Evolutionary conservation across 495 filamentous ascomycete species (phyloP), one percentile per base, ranked within the genome.

Genomic region (Hyaloscypha bicolor): DNA sequence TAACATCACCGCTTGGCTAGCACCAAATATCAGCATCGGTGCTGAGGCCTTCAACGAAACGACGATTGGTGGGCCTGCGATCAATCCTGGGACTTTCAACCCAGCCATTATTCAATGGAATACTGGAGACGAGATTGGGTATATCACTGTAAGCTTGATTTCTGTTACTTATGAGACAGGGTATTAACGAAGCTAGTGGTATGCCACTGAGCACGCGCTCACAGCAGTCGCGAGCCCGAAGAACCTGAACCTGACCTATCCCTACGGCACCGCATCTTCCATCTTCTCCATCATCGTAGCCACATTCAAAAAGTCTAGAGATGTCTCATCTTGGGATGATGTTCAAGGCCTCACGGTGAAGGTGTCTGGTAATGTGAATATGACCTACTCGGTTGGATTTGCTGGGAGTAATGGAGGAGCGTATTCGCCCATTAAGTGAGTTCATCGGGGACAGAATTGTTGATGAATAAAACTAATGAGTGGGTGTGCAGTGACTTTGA

Each of bases 101-200:
- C 78, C 79, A 5, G 72, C 78, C 0, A 73, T 81, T 16, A 74
- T 80, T 5, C 79, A 80, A 64, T 80, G 79, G 79, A 71, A 66
- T 59, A 75, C 75, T 67, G 72, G 69, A 56, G 61, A 57, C 16
- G 62, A 63, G 53, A 45, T 72, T 53, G 64, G 67, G 35, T 67
- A 67, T 52, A 59, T 74, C 42, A 71, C 31, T 55, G 55, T 65
- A 33, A 29, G 63, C 58, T 48, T 59, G 6, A 22, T 60, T 29
- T 37, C 8, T 37, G 9, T n/a, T 31, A 25, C 25, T 25, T 25
- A 25, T 25, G 25, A 1, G 25, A 25, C 25, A 25, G 25, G 25
- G 25, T 25, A 25, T 25, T 25, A 25, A 25, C 25, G 22, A 51
- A 30, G 8, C 45, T 32, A 64, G 42, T 57, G 62, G 65, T 62